A percentile compares a stretch with the other conserved stretches of the same genome.
Conservation (phyloP, 768 basidiomycete genomes). For the Leccinellum albellum region DNA sequence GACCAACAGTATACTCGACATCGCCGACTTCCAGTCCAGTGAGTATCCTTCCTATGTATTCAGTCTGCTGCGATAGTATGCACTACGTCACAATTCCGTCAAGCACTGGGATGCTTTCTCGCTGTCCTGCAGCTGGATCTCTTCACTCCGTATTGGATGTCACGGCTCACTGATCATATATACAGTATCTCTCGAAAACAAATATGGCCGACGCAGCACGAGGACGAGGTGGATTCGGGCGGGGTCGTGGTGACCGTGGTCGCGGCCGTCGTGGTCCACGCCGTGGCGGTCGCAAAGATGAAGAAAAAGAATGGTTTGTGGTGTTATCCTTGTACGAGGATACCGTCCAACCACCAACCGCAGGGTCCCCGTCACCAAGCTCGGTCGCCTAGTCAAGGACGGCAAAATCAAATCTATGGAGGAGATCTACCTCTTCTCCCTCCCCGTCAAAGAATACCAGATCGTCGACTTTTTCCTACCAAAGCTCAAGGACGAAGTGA, state of each 20-base stretch:
- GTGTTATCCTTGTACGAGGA: not conserved
- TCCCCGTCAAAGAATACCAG: conserved; percentile 99
- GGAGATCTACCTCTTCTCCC: conserved; percentile 99
- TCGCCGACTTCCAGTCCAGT: conserved; percentile 29
- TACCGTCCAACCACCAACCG: conserved; percentile 6
- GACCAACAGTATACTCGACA: conserved; percentile 18
- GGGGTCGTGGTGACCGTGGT: conserved; percentile 71
- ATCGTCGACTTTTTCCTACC: conserved; percentile 99
- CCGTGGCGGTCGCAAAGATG: conserved; percentile 97
- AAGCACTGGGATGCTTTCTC: not conserved
- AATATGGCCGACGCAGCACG: conserved; percentile 88
- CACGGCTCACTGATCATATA: conserved; percentile 26
- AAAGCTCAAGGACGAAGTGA: conserved; percentile 98
- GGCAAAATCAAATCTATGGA: conserved; percentile 99
- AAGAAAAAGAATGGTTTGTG: conserved; percentile 97
- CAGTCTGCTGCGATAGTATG: not conserved
- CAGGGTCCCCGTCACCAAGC: conserved; percentile 98
- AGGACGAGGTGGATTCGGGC: conserved; percentile 88
- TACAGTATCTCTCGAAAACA: conserved; percentile 24
- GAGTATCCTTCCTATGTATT: conserved; percentile 25
- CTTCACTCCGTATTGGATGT: conserved; percentile 38
- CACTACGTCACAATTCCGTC: not conserved
- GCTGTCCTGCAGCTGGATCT: conserved; percentile 46
- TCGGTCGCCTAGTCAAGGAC: conserved; percentile 98
- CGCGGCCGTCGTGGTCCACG: conserved; percentile 76